phyloP scores from a whole-genome alignment of 108 stramenopile species.

The Skeletonema grethae region DNA sequence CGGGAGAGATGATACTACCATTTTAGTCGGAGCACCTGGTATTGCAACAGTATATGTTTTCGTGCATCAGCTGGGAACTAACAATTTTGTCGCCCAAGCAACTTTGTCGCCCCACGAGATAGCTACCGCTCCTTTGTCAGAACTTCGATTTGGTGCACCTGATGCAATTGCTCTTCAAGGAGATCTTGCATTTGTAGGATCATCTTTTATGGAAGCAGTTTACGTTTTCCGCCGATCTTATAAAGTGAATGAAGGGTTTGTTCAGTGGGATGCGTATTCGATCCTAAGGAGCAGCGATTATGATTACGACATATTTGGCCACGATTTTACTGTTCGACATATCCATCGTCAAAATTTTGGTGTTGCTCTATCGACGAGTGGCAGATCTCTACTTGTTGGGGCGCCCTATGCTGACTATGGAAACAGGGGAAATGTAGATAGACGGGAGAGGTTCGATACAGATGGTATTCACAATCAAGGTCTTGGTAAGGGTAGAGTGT shows the following conservation, averaged over 20 bases:
- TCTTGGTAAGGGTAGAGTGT: conserved; percentile 66
- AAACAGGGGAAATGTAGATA: conserved; percentile 21
- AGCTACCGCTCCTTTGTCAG: background rate
- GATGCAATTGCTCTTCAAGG: conserved; percentile 40
- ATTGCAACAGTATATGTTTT: conserved; percentile 52
- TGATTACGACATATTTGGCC: conserved; percentile 63
- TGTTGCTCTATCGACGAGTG: conserved; percentile 50
- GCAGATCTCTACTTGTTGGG: conserved; percentile 46
- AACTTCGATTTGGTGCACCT: conserved; percentile 42
- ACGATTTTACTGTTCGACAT: conserved; percentile 16
- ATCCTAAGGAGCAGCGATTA: conserved; percentile 44
- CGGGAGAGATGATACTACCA: conserved; percentile 55
- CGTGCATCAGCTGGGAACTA: conserved; percentile 2
- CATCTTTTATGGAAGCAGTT: conserved; percentile 51
- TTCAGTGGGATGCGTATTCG: conserved; percentile 47
- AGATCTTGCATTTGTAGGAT: conserved; percentile 58
- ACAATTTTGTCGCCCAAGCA: conserved; percentile 16
- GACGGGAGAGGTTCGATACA: conserved; percentile 37
- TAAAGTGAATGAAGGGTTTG: conserved; percentile 22
- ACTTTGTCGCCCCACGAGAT: conserved; percentile 14
- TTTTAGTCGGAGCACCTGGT: conserved; percentile 65
- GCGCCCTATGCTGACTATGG: conserved; percentile 55
- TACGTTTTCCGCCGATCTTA: conserved; percentile 51
- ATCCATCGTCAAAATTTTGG: conserved; percentile 73
- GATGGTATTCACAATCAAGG: conserved; percentile 43